Percentiles rank a stretch among this genome's conserved stretches.
Conservation (phyloP, 192 early-diverging fungal genomes). For the Coemansia sp. region DNA sequence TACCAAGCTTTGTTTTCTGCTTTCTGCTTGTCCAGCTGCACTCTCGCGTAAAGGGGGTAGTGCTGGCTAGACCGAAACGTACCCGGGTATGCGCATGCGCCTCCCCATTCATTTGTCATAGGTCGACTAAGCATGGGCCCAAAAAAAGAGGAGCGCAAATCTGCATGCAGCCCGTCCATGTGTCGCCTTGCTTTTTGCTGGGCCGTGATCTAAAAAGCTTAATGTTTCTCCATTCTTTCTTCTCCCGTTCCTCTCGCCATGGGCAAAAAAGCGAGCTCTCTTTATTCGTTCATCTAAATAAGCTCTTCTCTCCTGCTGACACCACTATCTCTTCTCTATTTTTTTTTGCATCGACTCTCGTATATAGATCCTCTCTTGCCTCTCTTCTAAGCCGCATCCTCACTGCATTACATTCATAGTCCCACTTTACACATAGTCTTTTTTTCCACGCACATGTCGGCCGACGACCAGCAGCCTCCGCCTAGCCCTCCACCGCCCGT, state of each 20-base stretch:
- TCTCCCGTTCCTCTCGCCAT: not conserved
- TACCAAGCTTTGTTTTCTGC: not conserved
- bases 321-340: not conserved
- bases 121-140: slow-evolving; percentile 1
- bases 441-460: not conserved
- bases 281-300: not conserved
- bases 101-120: slow-evolving; percentile 7
- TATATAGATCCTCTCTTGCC: not conserved
- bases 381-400: not conserved
- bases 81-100: slow-evolving; percentile 9
- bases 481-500: not conserved
- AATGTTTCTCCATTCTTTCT: slow-evolving; percentile 1
- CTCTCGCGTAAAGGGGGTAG: not conserved
- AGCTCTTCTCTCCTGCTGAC: not conserved
- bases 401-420: not conserved
- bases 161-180: slow-evolving; percentile 10
- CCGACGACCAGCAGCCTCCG: slow-evolving; percentile 6
- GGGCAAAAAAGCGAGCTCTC: not conserved
- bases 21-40: not conserved
- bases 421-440: not conserved
- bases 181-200: not conserved
- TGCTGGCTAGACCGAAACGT: not conserved
- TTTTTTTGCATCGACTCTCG: not conserved
- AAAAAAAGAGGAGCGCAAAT: slow-evolving; percentile 5
- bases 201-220: slow-evolving; percentile 5